phyloP scores from a whole-genome alignment of 768 basidiomycete species.

The Boletus barrowsii region DNA sequence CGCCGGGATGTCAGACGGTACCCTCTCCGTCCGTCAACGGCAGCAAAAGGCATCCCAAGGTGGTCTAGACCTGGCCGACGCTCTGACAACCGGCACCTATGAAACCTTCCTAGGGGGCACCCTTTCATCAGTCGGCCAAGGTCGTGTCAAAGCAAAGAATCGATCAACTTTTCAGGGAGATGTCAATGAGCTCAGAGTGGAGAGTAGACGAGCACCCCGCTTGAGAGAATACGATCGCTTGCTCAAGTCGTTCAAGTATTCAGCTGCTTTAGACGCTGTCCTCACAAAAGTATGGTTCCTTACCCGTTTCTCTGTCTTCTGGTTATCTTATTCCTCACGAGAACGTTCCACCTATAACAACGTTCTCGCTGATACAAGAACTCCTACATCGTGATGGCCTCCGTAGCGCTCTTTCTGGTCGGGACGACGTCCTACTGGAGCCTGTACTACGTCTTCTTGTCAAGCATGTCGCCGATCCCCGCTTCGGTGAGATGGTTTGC shows the following conservation, averaged over 20 bases:
- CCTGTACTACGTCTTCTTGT: conserved; percentile 85
- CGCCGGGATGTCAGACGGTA: conserved; percentile 97
- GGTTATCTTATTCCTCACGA: conserved; percentile 30
- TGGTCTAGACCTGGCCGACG: conserved; percentile 34
- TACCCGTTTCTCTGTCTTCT: background rate
- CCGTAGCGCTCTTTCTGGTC: conserved; percentile 77
- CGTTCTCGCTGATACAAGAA: conserved; percentile 91
- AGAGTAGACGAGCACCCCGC: conserved; percentile 64
- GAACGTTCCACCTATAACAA: conserved; percentile 79
- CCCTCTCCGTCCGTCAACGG: conserved; percentile 91
- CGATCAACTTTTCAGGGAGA: conserved; percentile 55
- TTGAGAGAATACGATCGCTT: conserved; percentile 86
- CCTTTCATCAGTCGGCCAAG: conserved; percentile 54
- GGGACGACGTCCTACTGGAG: conserved; percentile 92
- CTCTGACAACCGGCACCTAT: conserved; percentile 54
- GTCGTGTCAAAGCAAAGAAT: conserved; percentile 47
- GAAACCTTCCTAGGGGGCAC: conserved; percentile 63
- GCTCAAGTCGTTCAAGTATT: conserved; percentile 91
- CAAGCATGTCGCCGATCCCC: conserved; percentile 83
- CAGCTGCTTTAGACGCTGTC: conserved; percentile 90
- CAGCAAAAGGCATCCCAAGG: conserved; percentile 71
- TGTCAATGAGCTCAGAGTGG: conserved; percentile 73
- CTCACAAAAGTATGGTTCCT: conserved; percentile 65
- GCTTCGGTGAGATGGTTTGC: conserved; percentile 88
- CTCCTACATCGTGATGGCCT: conserved; percentile 90